Evolutionary conservation across 164 flowering plant genomes (phyloP).

Genomic region (Nymphaea colorata): DNA sequence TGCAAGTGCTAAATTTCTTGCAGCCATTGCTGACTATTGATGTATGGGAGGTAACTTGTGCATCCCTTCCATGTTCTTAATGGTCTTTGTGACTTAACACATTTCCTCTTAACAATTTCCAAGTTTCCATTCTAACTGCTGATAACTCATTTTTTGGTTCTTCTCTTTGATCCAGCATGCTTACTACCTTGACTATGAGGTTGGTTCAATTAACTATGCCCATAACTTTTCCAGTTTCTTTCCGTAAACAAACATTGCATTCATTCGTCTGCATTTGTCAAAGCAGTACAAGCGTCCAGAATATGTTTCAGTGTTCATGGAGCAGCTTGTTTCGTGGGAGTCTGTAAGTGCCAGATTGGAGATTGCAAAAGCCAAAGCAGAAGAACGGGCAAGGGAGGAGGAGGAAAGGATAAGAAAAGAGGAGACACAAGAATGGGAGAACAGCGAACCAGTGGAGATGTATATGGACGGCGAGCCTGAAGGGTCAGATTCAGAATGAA

Average conservation of each 20-base stretch:
- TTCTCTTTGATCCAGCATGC: conserved; percentile 48
- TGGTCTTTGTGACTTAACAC: not conserved
- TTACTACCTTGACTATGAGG: conserved; percentile 84
- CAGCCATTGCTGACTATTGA: conserved; percentile 89
- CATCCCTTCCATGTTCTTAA: not conserved
- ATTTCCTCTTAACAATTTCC: not conserved
- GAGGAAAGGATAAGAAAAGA: conserved; percentile 6
- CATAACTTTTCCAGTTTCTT: not conserved
- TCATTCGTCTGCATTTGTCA: not conserved
- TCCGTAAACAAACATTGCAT: not conserved
- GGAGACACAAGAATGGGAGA: not conserved
- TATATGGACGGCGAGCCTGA: not conserved
- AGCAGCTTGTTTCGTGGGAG: conserved; percentile 91
- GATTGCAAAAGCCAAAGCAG: conserved; percentile 43
- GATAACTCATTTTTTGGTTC: not conserved
- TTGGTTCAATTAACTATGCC: conserved; percentile 10
- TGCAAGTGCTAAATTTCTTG: conserved; percentile 12
- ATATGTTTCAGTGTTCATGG: conserved; percentile 62
- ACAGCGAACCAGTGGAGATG: not conserved
- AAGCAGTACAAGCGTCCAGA: not conserved
- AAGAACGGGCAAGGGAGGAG: conserved; percentile 49
- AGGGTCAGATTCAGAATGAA: not conserved
- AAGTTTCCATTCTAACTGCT: not conserved
- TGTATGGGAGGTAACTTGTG: conserved; percentile 83
- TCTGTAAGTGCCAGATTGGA: conserved; percentile 65